Evolutionary conservation across 1,284 basidiomycete genomes (phyloP).

Genomic region (Heterobasidion occidentale): DNA sequence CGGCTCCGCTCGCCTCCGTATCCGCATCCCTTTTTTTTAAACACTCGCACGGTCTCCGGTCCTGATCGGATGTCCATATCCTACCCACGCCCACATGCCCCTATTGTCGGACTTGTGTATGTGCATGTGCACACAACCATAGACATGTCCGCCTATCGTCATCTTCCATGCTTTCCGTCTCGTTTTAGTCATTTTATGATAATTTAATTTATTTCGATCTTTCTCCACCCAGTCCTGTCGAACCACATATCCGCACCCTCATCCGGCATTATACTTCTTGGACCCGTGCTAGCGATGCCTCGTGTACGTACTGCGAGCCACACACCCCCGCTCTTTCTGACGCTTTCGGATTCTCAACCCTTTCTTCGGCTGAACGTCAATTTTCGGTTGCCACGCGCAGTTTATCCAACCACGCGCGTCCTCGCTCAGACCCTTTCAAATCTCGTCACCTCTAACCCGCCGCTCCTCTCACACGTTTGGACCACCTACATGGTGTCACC

Average conservation of each 20-base stretch:
- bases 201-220: too few relatives aligned
- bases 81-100: too few relatives aligned
- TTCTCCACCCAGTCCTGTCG: constrained; percentile 40
- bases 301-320: constrained; percentile 30
- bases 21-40: background rate
- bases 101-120: too few relatives aligned
- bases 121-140: too few relatives aligned
- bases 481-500: constrained; percentile 61
- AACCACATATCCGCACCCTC: constrained; percentile 49
- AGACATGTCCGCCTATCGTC: too few relatives aligned
- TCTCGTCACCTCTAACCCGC: constrained; percentile 60
- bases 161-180: background rate
- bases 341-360: background rate
- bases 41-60: background rate
- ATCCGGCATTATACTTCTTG: constrained; percentile 68
- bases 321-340: too few relatives aligned
- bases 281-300: constrained; percentile 44
- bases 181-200: too few relatives aligned
- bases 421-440: constrained; percentile 69
- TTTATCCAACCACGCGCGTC: constrained; percentile 34
- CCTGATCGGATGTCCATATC: too few relatives aligned
- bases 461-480: constrained; percentile 42
- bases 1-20: background rate
- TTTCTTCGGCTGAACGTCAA: constrained; percentile 2
- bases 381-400: background rate